Evolutionary conservation across 2,329 filamentous ascomycete species (phyloP), one percentile per base, ranked within the genome.

Genomic region (Cryphonectria parasitica): DNA sequence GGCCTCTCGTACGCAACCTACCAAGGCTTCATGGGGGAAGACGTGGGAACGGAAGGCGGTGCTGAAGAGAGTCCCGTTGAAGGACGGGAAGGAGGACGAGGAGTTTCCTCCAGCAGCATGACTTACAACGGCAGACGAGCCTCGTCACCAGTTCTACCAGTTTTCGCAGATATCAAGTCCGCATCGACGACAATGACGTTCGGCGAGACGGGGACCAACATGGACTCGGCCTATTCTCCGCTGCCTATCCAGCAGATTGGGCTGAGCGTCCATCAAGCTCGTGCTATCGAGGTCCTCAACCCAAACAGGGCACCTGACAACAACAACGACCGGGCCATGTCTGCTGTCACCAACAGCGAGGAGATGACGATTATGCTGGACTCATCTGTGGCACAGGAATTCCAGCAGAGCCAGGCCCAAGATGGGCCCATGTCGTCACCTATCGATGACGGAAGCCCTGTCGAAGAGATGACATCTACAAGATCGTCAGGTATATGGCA

Each of bases 221-320:
- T 84, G 84, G 85, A 82, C 62, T 86, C 85, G 2, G 78, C 86
- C n/a, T 81, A 86, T 72, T 87, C 86, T 15, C 83, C 85, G 11
- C 80, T 82, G 43, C 77, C 80, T 60, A 79, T 84, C 22, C 77
- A 87, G 66, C 80, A 84, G 70, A 76, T 87, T 28, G 80, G 81
- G 49, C 78, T 82, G 64, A 78, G 80, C 36, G 81, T 80, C 66
- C 79, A 80, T 17, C 80, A 82, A 68, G 82, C 81, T 11, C 80
- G 80, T 25, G 78, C 82, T 4, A 82, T 80, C 0, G 82, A 83
- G 64, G 80, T 85, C 60, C 73, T 69, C 28, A 70, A 70, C 66
- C 22, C 34, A 13, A 62, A 69, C 63, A 64, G 41, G 41, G 64
- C 41, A 25, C 70, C 54, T 6, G 70, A 75, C 43, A 74, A 77